Conservation (phyloP, 2,329 filamentous ascomycete species). For the Fusarium miscanthi region DNA sequence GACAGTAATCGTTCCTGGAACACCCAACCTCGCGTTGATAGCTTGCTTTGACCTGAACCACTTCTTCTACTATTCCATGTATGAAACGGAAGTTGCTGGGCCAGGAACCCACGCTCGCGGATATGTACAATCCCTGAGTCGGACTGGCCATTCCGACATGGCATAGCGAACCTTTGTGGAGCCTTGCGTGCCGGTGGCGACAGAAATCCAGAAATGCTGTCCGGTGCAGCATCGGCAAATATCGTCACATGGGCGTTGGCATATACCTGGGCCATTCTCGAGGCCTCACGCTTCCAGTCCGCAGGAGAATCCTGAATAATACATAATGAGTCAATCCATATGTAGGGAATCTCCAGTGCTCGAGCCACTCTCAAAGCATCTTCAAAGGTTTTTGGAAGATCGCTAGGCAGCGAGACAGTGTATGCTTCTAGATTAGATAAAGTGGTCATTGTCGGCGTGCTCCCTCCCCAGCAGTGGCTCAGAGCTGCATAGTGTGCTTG, state of each 20-base stretch:
- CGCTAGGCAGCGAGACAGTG: background rate
- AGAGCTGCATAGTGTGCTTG: background rate
- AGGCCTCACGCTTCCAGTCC: conserved; percentile 11
- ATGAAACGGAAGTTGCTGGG: background rate
- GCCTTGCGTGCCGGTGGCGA: background rate
- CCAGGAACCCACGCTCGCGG: background rate
- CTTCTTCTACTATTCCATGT: background rate
- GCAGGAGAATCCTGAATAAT: conserved; percentile 14
- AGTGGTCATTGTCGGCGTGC: conserved; percentile 5
- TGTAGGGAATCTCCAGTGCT: background rate
- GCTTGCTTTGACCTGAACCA: background rate
- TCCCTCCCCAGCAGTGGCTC: conserved; percentile 15
- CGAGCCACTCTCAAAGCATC: conserved; percentile 4
- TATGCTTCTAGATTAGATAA: background rate
- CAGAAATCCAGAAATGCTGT: background rate
- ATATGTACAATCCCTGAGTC: background rate
- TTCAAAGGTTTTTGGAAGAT: background rate
- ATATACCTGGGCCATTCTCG: conserved; percentile 17
- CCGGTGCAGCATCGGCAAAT: conserved; percentile 1
- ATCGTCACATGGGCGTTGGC: conserved; percentile 12
- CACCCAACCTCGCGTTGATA: background rate
- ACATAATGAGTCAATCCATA: conserved; percentile 20
- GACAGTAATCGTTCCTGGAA: background rate
- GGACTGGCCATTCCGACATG: background rate
- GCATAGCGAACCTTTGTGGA: background rate